Conservation (phyloP, 176 grass and related monocot species). For the Aegilops longissima region DNA sequence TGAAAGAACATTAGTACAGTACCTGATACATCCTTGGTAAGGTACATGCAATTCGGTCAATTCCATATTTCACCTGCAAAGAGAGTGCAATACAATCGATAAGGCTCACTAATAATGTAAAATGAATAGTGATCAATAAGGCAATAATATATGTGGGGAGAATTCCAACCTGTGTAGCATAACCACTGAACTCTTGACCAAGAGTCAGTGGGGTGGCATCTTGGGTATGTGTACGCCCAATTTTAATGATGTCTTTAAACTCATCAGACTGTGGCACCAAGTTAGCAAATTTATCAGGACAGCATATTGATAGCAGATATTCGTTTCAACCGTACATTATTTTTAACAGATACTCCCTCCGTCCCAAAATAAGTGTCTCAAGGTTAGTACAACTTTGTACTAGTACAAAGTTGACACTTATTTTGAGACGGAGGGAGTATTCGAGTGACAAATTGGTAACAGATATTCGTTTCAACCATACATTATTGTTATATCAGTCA, state of each 20-base stretch:
- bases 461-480: not conserved
- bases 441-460: not conserved
- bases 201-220: slow-evolving; percentile 97
- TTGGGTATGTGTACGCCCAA: slow-evolving; percentile 95
- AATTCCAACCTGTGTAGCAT: slow-evolving; percentile 73
- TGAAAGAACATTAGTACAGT: slow-evolving; percentile 33
- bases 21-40: slow-evolving; percentile 95
- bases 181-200: slow-evolving; percentile 98
- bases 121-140: not conserved
- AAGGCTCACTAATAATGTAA: slow-evolving; percentile 23
- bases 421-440: too few relatives aligned
- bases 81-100: slow-evolving; percentile 8
- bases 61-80: slow-evolving; percentile 91
- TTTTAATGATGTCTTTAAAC: slow-evolving; percentile 97
- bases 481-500: not conserved
- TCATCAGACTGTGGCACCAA: slow-evolving; percentile 65
- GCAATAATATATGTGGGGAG: slow-evolving; percentile 27
- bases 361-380: too few relatives aligned
- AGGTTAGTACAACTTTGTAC: too few relatives aligned
- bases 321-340: not conserved
- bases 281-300: slow-evolving; percentile 12
- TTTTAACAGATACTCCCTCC: not conserved
- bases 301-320: not conserved
- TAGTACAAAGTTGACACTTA: too few relatives aligned
- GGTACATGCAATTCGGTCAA: slow-evolving; percentile 69